Percentiles rank a stretch among this genome's conserved stretches.
Evolutionary conservation across 129 eudicot species (phyloP).

Genomic region (Logfia minima): DNA sequence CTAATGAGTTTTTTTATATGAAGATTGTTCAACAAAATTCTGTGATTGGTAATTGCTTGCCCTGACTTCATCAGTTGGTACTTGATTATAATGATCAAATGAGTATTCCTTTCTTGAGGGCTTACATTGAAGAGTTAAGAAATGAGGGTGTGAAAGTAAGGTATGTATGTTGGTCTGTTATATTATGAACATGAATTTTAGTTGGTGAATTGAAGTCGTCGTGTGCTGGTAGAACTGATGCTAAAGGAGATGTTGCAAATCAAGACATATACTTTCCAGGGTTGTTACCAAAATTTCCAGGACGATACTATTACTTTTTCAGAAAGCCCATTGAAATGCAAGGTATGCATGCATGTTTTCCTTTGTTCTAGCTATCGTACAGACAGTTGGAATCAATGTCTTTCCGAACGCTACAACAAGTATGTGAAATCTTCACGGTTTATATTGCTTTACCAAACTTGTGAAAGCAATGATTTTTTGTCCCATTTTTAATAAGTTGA

Average conservation of each 20-base stretch:
- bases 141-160: conserved; percentile 44
- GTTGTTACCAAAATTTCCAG: conserved; percentile 57
- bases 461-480: no score
- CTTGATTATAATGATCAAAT: conserved; percentile 58
- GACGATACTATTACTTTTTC: conserved; percentile 57
- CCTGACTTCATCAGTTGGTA: conserved; percentile 32
- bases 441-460: no score
- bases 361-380: neutral
- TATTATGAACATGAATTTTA: neutral
- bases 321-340: conserved; percentile 57
- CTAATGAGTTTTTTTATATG: neutral
- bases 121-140: conserved; percentile 32
- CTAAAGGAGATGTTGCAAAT: conserved; percentile 51
- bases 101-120: conserved; percentile 55
- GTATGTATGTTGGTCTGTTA: conserved; percentile 19
- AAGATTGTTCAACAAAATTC: neutral
- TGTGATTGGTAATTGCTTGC: no score
- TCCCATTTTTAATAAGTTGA: no score
- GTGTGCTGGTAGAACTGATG: conserved; percentile 28
- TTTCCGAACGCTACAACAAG: neutral
- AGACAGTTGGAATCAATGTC: neutral
- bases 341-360: conserved; percentile 34
- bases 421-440: no score
- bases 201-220: neutral
- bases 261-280: conserved; percentile 52